Evolutionary conservation across 164 flowering plant species (phyloP), one percentile per base, ranked within the genome.

Genomic region (Tinospora cordifolia): DNA sequence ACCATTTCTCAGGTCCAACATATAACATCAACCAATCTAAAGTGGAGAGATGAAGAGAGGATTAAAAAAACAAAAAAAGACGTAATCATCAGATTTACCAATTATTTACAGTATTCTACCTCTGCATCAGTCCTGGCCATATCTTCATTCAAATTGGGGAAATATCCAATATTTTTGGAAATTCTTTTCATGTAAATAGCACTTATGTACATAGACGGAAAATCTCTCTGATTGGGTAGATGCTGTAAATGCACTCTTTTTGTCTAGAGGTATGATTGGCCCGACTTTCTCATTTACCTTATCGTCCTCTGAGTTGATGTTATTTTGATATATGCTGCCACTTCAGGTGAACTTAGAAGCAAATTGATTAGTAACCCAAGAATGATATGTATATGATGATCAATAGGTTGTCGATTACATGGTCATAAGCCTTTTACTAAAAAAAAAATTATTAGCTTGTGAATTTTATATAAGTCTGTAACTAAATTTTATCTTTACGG

Each of bases 181-280:
- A 77, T 78, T 79, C 77, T 75, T 79, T 78, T 9, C 38, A 51
- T 82, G 84, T 79, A 79, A 74, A 79, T 78, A 78, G 63, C 51
- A 5, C 15, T n/a, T 22, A 6, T 79, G 77, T 75, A 71, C 66
- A 78, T 77, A 68, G n/a, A 19, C 40, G 57, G 54, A 69, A 30
- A 62, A 66, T 49, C n/a, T 71, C 5, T 19, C 60, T 54, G 36
- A 30, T 30, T 2, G n/a, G 9, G 47, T 14, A 10, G 12, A 44
- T 44, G 47, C 13, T 54, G 60, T 54, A 54, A 54, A n/a, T 54
- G n/a, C 19, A n/a, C 21, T 22, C 24, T 22, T 54, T 21, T 54
- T 54, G 60, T 54, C 24, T 54, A 17, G 19, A 54, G 6, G 12
- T 34, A 34, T 27, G 19, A 12, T 14, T 34, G 15, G 8, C 3